Evolutionary conservation across 2,329 filamentous ascomycete genomes (phyloP).

Genomic region (Ophiostoma montium): DNA sequence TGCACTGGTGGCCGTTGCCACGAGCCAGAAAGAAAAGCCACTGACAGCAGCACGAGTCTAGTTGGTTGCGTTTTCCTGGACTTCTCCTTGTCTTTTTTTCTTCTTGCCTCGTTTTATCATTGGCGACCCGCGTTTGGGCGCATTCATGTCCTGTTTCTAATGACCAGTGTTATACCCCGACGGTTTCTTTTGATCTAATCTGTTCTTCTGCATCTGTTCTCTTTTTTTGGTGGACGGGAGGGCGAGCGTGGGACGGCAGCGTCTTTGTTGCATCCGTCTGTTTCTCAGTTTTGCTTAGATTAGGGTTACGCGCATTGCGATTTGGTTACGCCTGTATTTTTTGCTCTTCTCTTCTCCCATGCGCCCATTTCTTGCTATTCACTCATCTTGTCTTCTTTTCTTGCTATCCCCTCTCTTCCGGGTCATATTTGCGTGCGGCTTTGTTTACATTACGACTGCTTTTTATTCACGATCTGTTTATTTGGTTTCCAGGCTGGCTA

Average conservation of each 20-base stretch:
- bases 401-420: too few species aligned
- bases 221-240: neutral
- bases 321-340: neutral
- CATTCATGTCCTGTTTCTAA: neutral
- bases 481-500: too few species aligned
- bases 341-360: too few species aligned
- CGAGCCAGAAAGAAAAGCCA: slow-evolving; percentile 8
- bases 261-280: too few species aligned
- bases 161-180: slow-evolving; percentile 1
- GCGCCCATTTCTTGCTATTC: too few species aligned
- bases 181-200: neutral
- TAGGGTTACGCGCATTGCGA: neutral
- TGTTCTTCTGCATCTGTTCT: neutral
- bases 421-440: too few species aligned
- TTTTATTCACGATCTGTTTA: too few species aligned
- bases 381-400: neutral
- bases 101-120: slow-evolving; percentile 8
- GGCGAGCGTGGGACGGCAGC: neutral
- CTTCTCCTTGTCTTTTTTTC: slow-evolving; percentile 1
- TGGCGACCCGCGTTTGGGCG: too few species aligned
- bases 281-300: neutral
- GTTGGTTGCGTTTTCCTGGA: slow-evolving; percentile 3
- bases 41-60: neutral
- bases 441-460: too few species aligned
- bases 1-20: slow-evolving; percentile 14